A percentile compares a stretch with the other conserved stretches of the same genome.
Conservation (phyloP, 2,329 filamentous ascomycete species). For the Fusarium tricinctum region DNA sequence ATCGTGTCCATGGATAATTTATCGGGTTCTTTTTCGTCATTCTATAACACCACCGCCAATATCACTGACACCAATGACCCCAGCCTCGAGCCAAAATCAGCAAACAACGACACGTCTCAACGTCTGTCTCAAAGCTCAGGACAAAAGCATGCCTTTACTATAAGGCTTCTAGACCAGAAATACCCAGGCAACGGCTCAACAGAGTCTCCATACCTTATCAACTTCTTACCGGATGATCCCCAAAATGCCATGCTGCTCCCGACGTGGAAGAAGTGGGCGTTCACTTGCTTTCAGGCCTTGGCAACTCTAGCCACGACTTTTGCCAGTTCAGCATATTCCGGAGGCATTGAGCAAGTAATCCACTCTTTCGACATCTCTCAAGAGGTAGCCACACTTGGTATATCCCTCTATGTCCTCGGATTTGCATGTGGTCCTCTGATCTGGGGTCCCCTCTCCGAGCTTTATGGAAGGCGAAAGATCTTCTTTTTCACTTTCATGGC, state of each 20-base stretch:
- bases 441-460: conserved; percentile 75
- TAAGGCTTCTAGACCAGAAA: conserved; percentile 14
- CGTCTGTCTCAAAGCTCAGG: fast-evolving
- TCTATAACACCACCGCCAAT: conserved; percentile 3
- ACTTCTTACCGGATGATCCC: conserved; percentile 75
- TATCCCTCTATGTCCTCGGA: conserved; percentile 74
- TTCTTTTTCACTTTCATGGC: conserved; percentile 70
- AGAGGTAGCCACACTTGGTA: conserved; percentile 70
- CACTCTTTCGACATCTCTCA: conserved; percentile 64
- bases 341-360: conserved; percentile 67
- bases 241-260: conserved; percentile 74
- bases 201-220: conserved; percentile 76
- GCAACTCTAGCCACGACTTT: conserved; percentile 78
- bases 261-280: conserved; percentile 71
- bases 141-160: not conserved
- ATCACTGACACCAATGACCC: not conserved
- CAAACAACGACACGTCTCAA: not conserved
- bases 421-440: conserved; percentile 72
- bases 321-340: conserved; percentile 75
- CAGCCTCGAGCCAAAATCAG: not conserved
- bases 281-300: conserved; percentile 66
- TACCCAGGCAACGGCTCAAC: conserved; percentile 73
- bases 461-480: conserved; percentile 71
- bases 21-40: not conserved
- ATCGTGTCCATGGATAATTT: not conserved